Percentiles rank a stretch among this genome's conserved stretches.
phyloP scores from a whole-genome alignment of 2,329 filamentous ascomycete species.

The Microcyclospora tardicrescens region DNA sequence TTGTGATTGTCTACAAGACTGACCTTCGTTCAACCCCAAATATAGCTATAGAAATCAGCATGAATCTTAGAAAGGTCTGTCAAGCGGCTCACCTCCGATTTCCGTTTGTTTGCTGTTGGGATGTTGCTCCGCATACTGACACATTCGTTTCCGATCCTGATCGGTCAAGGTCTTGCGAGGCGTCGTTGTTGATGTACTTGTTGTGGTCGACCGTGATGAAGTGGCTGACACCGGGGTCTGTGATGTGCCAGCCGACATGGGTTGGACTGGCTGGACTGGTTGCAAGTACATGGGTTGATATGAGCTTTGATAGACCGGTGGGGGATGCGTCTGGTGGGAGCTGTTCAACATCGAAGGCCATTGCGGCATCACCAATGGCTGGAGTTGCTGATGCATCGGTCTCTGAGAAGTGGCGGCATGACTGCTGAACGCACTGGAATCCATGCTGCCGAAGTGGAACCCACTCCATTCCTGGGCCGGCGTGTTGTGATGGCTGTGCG shows the following conservation, averaged over 20 bases:
- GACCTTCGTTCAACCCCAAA: conserved; percentile 98
- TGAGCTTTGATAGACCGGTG: conserved; percentile 17
- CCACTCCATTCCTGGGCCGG: conserved; percentile 56
- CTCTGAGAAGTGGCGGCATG: conserved; percentile 42
- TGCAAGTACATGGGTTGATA: conserved; percentile 51
- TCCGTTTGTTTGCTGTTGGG: conserved; percentile 89
- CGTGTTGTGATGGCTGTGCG: conserved; percentile 51
- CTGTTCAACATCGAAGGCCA: conserved; percentile 79
- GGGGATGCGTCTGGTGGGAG: conserved; percentile 33
- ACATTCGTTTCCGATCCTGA: conserved; percentile 83
- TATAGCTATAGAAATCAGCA: conserved; percentile 44
- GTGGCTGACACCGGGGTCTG: conserved; percentile 40
- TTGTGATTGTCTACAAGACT: conserved; percentile 9
- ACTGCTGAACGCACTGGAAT: conserved; percentile 38
- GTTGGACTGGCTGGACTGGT: conserved; percentile 30
- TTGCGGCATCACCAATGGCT: conserved; percentile 60
- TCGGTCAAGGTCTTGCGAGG: conserved; percentile 67
- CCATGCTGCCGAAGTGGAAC: conserved; percentile 50
- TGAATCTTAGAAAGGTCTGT: neutral
- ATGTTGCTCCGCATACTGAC: conserved; percentile 80
- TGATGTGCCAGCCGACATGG: conserved; percentile 38
- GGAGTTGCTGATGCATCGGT: conserved; percentile 42
- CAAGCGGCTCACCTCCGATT: conserved; percentile 58
- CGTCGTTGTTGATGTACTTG: conserved; percentile 9
- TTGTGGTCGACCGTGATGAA: conserved; percentile 24